Evolutionary conservation across 2,329 filamentous ascomycete genomes (phyloP).

Genomic region (Exophiala alcalophila): DNA sequence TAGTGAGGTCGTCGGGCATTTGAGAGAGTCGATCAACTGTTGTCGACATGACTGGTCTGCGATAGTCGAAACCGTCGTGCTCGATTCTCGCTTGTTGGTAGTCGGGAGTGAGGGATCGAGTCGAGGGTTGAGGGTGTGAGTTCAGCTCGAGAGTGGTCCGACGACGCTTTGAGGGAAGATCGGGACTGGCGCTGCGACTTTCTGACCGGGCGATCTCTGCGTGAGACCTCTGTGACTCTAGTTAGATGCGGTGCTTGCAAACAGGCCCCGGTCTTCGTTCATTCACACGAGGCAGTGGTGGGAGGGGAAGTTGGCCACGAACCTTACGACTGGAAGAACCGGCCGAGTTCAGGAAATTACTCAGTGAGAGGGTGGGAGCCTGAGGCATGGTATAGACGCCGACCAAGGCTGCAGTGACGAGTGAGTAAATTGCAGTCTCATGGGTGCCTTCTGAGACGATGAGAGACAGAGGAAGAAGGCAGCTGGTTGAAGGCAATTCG

Average conservation of each 20-base stretch:
- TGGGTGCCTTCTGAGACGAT: too few species aligned
- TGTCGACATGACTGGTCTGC: conserved; percentile 50
- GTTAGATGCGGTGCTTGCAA: conserved; percentile 2
- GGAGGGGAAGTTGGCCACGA: conserved; percentile 1
- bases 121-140: conserved; percentile 27
- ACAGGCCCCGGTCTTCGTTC: neutral
- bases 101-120: conserved; percentile 26
- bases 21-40: conserved; percentile 17
- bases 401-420: conserved; percentile 7
- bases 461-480: too few species aligned
- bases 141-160: conserved; percentile 20
- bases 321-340: conserved; percentile 27
- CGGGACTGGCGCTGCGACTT: conserved; percentile 28
- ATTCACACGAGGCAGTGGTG: neutral
- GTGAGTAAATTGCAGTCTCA: too few species aligned
- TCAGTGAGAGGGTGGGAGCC: conserved; percentile 19
- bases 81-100: conserved; percentile 36
- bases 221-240: conserved; percentile 25
- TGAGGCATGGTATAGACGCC: conserved; percentile 21
- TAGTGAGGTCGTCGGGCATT: conserved; percentile 12
- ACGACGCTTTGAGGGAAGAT: conserved; percentile 29
- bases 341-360: conserved; percentile 22
- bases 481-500: too few species aligned
- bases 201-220: conserved; percentile 28
- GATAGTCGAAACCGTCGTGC: conserved; percentile 56